These are phyloP conservation scores for Calonectria ilicicola DNA, from an alignment of 2,329 filamentous ascomycete species.

Conservation along the genomic window DNA sequence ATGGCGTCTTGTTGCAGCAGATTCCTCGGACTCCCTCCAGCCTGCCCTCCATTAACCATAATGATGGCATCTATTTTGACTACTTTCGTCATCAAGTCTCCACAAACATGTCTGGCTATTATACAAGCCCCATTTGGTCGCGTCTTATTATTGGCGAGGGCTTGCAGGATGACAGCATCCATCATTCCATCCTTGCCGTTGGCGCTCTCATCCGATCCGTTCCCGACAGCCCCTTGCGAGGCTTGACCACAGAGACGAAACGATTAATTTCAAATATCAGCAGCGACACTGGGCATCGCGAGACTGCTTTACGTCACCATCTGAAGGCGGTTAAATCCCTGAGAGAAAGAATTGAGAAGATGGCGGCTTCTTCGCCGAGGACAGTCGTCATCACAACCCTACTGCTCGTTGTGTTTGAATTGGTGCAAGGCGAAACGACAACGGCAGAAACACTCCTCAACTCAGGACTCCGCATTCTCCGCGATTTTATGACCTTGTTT, in stretches of 20 bases:
- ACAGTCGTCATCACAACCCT: neutral
- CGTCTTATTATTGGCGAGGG: neutral
- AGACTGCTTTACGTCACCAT: neutral
- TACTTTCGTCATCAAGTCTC: constrained; percentile 2
- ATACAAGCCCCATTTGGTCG: constrained; percentile 2
- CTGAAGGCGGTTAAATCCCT: neutral
- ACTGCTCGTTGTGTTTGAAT: neutral
- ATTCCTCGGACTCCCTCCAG: neutral
- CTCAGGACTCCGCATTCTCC: neutral
- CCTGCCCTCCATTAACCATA: neutral
- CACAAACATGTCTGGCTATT: neutral
- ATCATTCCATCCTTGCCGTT: constrained; percentile 1
- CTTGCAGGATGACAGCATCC: neutral
- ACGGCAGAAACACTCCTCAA: neutral
- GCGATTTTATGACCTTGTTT: neutral
- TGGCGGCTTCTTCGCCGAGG: neutral
- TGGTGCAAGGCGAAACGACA: neutral
- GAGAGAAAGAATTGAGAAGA: neutral
- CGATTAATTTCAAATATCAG: neutral
- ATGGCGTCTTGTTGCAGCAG: neutral
- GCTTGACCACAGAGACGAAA: neutral
- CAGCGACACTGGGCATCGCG: neutral
- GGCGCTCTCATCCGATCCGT: neutral
- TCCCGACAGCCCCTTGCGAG: neutral
- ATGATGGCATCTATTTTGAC: constrained; percentile 3